Evolutionary conservation across 495 filamentous ascomycete species (phyloP), one percentile per base, ranked within the genome.

Genomic region (Xylaria grammica): DNA sequence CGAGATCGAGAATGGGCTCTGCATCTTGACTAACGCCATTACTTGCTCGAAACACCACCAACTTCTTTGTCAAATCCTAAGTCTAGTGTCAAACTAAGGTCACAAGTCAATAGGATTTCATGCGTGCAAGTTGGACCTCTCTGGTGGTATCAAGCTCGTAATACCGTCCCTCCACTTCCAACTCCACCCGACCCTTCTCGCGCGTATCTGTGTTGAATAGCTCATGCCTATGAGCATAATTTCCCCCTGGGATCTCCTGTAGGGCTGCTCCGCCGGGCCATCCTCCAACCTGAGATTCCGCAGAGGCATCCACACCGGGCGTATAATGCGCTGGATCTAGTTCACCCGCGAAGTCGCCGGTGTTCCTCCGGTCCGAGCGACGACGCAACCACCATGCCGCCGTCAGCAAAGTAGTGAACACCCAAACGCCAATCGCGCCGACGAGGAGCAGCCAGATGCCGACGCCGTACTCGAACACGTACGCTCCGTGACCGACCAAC

Each of bases 341-440:
- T 7, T 52, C 30, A 2, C 8, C 15, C 2, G 9, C 11, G 15
- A 4, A 0, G 9, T 30, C 13, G 19, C 27, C 27, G 24, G 15
- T n/a, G 3, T 30, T 22, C 40, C 53, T 56, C 17, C 45, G 17
- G 45, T 48, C 22, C 17, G 22, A n/a, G 45, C 45, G 53, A 56
- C 53, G 53, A 8, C 19, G 38, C 34, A 56, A 40, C 53, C 53
- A 56, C 53, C 53, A 44, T 19, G 32, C 53, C 19, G 34, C 19
- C 15, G 53, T 38, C 24, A 44, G 32, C 53, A 27, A 24, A 22
- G n/a, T 24, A 38, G 49, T 32, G 26, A 29, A 29, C 26, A 32
- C 49, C 49, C 49, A 52, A 19, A 30, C 15, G 49, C 49, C 30
- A 19, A 52, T 32, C 26, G 49, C 49, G 13, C 27, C 49, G 26